Evolutionary conservation across 805 yeast genomes (phyloP).

Genomic region (Hanseniaspora nectarophila): DNA sequence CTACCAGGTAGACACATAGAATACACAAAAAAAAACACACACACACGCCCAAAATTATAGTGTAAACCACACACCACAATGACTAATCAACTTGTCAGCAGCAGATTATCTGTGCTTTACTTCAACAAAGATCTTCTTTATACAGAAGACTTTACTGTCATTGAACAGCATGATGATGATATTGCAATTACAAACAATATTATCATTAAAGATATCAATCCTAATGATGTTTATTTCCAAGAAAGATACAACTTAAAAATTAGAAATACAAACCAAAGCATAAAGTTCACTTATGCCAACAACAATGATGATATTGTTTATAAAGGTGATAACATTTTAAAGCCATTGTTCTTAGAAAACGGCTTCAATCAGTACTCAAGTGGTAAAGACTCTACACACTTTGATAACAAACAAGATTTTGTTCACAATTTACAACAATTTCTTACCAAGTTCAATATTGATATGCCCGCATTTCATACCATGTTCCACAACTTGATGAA

Average conservation of each 20-base stretch:
- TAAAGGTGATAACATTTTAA: neutral
- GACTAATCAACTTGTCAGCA: neutral
- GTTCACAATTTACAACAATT: neutral
- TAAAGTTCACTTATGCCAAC: neutral
- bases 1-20: too few relatives aligned
- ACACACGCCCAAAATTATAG: neutral
- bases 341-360: neutral
- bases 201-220: neutral
- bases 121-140: neutral
- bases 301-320: neutral
- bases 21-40: too few relatives aligned
- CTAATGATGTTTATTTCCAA: neutral
- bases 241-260: neutral
- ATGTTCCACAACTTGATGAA: neutral
- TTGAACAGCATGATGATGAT: neutral
- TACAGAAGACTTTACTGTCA: neutral
- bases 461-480: neutral
- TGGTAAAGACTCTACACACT: too few relatives aligned
- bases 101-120: neutral
- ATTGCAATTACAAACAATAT: neutral
- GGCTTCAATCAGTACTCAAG: neutral
- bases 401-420: neutral
- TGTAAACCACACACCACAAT: too few relatives aligned
- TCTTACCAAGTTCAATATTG: neutral
- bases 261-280: neutral